Percentiles rank a stretch among this genome's conserved stretches.
phyloP scores from a whole-genome alignment of 1,284 basidiomycete species.

The Fomitiporia mediterranea region DNA sequence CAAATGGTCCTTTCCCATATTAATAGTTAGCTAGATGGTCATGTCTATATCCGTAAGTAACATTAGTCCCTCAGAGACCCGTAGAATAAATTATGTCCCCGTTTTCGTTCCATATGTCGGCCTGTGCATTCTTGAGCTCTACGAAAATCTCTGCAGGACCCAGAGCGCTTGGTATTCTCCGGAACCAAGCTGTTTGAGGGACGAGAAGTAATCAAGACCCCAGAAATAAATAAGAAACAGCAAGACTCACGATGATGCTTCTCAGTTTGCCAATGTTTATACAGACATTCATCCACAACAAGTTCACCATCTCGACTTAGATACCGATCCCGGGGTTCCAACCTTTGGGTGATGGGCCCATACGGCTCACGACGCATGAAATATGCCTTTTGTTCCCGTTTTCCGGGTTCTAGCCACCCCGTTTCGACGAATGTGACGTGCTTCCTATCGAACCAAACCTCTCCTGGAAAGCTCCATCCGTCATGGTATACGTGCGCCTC shows the following conservation, averaged over 20 bases:
- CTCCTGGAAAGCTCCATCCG: conserved; percentile 7
- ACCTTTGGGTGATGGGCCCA: conserved; percentile 13
- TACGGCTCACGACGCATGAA: conserved; percentile 18
- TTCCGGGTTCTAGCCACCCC: conserved; percentile 15
- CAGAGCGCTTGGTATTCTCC: conserved; percentile 7
- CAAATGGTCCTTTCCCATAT: no score
- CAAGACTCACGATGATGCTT: conserved; percentile 13
- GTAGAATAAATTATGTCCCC: conserved; percentile 15
- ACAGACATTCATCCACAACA: conserved; percentile 18
- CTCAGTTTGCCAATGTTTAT: conserved; percentile 21
- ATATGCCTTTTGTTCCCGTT: conserved; percentile 19
- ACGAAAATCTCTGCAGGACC: conserved; percentile 13
- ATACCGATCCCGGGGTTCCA: conserved; percentile 17
- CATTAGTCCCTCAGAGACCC: background rate
- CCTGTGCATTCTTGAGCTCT: conserved; percentile 8
- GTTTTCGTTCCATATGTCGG: conserved; percentile 17
- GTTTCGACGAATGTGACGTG: conserved; percentile 16
- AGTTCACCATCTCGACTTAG: conserved; percentile 10
- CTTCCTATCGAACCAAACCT: conserved; percentile 16
- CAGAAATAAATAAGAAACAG: background rate
- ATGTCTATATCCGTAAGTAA: background rate
- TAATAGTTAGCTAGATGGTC: background rate
- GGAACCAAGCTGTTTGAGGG: conserved; percentile 16
- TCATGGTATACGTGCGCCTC: conserved; percentile 2
- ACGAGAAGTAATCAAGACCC: background rate